A percentile compares a stretch with the other conserved stretches of the same genome.
These are phyloP conservation scores for Sporothrix schenckii DNA, from an alignment of 2,329 filamentous ascomycete genomes.

Conservation along the genomic window DNA sequence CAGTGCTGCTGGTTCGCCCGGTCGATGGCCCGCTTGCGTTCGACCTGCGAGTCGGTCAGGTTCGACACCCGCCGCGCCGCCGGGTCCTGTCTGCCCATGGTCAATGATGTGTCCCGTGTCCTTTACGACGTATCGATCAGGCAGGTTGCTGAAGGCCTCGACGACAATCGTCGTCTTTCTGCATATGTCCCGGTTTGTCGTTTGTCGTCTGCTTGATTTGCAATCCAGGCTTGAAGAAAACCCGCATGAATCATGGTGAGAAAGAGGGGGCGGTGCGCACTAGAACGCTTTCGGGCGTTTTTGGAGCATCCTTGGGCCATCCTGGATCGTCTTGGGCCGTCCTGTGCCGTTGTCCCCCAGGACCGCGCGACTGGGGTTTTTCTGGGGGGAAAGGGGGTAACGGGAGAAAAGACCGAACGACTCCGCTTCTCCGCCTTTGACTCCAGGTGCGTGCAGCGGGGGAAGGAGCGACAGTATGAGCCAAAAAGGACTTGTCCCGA, in stretches of 20 bases:
- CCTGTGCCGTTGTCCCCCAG: no score
- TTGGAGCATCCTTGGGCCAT: neutral
- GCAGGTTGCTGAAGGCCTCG: neutral
- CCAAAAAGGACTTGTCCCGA: neutral
- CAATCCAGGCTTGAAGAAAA: neutral
- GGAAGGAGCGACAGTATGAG: neutral
- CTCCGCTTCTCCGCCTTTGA: constrained; percentile 1
- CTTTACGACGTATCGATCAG: neutral
- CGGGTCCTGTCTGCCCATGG: constrained; percentile 31
- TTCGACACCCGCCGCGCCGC: constrained; percentile 34
- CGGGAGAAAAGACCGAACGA: neutral
- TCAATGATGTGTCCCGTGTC: neutral
- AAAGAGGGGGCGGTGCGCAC: constrained; percentile 5
- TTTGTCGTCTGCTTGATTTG: neutral
- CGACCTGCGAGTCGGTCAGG: constrained; percentile 37
- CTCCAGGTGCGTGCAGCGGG: neutral
- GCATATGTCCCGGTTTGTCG: neutral
- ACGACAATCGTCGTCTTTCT: neutral
- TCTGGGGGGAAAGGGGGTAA: neutral
- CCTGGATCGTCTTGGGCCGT: neutral
- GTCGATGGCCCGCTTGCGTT: constrained; percentile 40
- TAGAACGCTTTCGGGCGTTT: neutral
- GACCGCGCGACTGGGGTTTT: no score
- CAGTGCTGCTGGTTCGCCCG: constrained; percentile 39
- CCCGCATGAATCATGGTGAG: constrained; percentile 24